Percentiles rank a stretch among this genome's conserved stretches.
Conservation (phyloP, 345 rosid species). For the Eucalyptus marginata region DNA sequence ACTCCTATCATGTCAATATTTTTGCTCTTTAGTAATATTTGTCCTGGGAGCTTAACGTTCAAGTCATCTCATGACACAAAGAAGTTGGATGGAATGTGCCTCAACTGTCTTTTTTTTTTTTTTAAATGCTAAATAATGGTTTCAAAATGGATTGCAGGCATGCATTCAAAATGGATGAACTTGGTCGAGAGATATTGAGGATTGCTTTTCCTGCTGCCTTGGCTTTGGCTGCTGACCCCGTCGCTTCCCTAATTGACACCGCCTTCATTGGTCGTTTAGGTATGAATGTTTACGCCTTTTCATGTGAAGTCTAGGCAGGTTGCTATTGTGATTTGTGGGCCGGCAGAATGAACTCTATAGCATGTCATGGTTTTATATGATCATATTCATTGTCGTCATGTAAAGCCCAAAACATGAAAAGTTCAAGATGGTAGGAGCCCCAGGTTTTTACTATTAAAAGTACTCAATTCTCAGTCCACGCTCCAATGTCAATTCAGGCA, state of each 20-base stretch:
- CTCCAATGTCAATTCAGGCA: not conserved
- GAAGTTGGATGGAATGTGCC: too few relatives aligned
- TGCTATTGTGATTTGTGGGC: not conserved
- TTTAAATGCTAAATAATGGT: too few relatives aligned
- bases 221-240: slow-evolving; percentile 88
- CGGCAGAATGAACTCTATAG: not conserved
- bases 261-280: slow-evolving; percentile 80
- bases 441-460: not conserved
- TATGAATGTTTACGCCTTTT: not conserved
- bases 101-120: too few relatives aligned
- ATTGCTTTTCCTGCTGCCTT: slow-evolving; percentile 90
- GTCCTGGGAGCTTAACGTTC: not conserved
- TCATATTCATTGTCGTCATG: not conserved
- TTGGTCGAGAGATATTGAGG: slow-evolving; percentile 56
- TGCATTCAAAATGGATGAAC: slow-evolving; percentile 51
- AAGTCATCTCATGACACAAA: too few relatives aligned
- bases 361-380: not conserved
- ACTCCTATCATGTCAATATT: not conserved
- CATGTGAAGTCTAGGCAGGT: not conserved
- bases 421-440: not conserved
- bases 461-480: not conserved
- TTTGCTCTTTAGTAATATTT: not conserved
- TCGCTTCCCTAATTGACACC: slow-evolving; percentile 88
- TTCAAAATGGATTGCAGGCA: not conserved
- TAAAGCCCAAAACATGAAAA: not conserved